A percentile compares a stretch with the other conserved stretches of the same genome.
Conservation (phyloP, 768 basidiomycete species). For the Boletus bicolor region DNA sequence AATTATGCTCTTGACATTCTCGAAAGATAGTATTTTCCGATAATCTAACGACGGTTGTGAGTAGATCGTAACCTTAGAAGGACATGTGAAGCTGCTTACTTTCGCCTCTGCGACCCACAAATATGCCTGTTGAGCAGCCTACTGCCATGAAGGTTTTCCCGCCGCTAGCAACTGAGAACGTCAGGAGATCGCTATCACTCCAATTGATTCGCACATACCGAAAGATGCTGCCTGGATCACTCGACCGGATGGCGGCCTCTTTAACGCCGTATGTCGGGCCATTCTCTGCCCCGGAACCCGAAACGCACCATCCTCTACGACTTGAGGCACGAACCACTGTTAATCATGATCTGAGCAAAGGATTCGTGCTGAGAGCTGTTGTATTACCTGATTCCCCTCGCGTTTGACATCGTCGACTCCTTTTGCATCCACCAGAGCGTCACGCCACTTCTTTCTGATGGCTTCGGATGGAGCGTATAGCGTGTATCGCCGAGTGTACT, state of each 20-base stretch:
- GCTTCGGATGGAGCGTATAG: constrained; percentile 61
- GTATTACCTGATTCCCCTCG: constrained; percentile 67
- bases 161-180: constrained; percentile 39
- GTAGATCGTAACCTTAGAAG: not conserved
- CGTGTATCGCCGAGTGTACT: constrained; percentile 61
- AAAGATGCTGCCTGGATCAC: constrained; percentile 61
- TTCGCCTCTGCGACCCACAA: constrained; percentile 52
- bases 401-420: constrained; percentile 60
- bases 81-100: constrained; percentile 37
- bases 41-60: constrained; percentile 43
- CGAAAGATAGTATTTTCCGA: constrained; percentile 50
- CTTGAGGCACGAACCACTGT: constrained; percentile 67
- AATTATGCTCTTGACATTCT: constrained; percentile 51
- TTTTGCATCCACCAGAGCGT: constrained; percentile 57
- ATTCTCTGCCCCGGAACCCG: constrained; percentile 41
- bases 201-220: constrained; percentile 39
- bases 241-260: constrained; percentile 49
- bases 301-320: constrained; percentile 62
- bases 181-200: not conserved
- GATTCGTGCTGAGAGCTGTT: not conserved
- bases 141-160: constrained; percentile 60
- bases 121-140: constrained; percentile 69
- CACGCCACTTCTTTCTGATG: constrained; percentile 60
- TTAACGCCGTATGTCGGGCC: constrained; percentile 25
- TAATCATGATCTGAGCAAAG: constrained; percentile 7